Conservation (phyloP, 306 rosid species). For the Betula pendula region DNA sequence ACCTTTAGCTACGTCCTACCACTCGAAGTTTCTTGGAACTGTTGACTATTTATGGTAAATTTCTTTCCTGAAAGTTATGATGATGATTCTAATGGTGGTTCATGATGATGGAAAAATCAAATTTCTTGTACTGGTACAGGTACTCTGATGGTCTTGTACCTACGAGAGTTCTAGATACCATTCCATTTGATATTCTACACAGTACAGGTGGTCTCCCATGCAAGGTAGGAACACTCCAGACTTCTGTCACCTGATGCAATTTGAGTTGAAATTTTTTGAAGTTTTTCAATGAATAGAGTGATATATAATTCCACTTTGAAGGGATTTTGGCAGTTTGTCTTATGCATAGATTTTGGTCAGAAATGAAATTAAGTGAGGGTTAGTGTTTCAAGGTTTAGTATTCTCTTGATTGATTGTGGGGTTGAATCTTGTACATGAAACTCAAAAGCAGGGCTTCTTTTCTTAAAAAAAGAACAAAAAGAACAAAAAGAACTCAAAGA, state of each 20-base stretch:
- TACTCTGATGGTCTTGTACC: conserved; percentile 68
- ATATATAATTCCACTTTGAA: conserved; percentile 1
- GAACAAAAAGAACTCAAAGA: no score
- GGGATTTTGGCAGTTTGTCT: conserved; percentile 6
- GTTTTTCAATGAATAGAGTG: not conserved
- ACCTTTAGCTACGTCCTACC: conserved; percentile 86
- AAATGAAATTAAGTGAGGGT: not conserved
- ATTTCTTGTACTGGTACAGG: conserved; percentile 46
- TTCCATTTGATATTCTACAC: conserved; percentile 57
- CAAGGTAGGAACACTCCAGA: conserved; percentile 53
- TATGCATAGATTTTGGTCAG: not conserved
- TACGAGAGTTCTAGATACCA: conserved; percentile 71
- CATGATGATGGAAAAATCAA: conserved; percentile 9
- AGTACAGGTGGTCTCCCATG: conserved; percentile 81
- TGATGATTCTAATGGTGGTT: conserved; percentile 17
- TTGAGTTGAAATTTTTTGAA: conserved; percentile 2
- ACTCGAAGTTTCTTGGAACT: conserved; percentile 87
- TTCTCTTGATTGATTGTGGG: not conserved
- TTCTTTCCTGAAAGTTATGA: conserved; percentile 14
- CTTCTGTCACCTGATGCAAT: not conserved
- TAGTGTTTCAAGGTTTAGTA: not conserved
- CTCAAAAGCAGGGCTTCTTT: not conserved
- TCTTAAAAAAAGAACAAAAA: not conserved
- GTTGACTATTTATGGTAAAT: conserved; percentile 90
- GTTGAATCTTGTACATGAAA: conserved; percentile 3